Evolutionary conservation across 441 rosid genomes (phyloP).

Genomic region (Croton laevigatus): DNA sequence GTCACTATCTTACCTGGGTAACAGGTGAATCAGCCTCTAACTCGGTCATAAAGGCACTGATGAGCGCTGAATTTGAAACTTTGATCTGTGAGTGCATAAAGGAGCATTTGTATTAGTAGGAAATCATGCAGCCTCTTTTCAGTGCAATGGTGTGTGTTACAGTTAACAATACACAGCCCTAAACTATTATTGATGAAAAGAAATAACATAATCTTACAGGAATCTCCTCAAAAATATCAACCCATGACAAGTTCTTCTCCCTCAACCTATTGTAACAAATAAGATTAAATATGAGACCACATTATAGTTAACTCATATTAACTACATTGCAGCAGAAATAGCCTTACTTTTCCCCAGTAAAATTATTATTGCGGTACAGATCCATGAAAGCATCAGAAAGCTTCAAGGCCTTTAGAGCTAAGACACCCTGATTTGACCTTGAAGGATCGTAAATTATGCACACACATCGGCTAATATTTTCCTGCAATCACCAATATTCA

Average conservation of each 20-base stretch:
- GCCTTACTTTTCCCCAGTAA: conserved; percentile 91
- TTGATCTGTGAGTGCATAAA: conserved; percentile 60
- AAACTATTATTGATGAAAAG: not conserved
- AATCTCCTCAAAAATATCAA: conserved; percentile 96
- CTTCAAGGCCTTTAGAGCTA: conserved; percentile 96
- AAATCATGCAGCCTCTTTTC: not conserved
- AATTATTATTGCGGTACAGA: conserved; percentile 64
- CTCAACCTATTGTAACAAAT: conserved; percentile 61
- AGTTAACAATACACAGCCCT: not conserved
- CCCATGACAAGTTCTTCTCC: conserved; percentile 96
- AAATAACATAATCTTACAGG: conserved; percentile 60
- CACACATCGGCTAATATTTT: conserved; percentile 91
- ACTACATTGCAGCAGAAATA: not conserved
- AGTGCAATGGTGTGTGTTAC: not conserved
- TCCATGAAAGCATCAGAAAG: conserved; percentile 98
- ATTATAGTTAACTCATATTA: conserved; percentile 18
- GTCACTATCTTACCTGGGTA: conserved; percentile 53
- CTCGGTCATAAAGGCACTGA: conserved; percentile 94
- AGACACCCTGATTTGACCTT: conserved; percentile 75
- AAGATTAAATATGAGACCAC: conserved; percentile 18
- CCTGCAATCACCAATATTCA: conserved; percentile 40
- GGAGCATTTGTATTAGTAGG: not conserved
- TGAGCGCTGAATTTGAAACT: conserved; percentile 94
- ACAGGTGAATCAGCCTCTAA: conserved; percentile 85
- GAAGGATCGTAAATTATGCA: conserved; percentile 98